phyloP scores from a whole-genome alignment of 2,329 filamentous ascomycete genomes.

The Pyricularia pennisetigena region DNA sequence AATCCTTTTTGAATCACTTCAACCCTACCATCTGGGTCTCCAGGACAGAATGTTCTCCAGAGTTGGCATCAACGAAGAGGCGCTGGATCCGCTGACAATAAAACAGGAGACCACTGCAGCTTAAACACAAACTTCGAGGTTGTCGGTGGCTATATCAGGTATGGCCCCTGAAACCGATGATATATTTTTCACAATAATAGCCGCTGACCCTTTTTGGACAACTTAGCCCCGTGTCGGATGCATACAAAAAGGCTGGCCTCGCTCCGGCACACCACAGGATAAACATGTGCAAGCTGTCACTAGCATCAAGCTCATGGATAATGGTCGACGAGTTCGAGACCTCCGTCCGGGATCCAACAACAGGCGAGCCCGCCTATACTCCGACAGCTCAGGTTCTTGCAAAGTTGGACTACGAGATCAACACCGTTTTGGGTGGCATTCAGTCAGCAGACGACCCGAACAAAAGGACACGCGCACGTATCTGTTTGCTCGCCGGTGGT shows the following conservation, averaged over 20 bases:
- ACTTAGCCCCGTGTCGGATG: slow-evolving; percentile 31
- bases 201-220: background rate
- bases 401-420: slow-evolving; percentile 87
- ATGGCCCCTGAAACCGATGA: background rate
- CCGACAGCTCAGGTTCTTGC: slow-evolving; percentile 84
- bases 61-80: background rate
- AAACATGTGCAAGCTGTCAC: slow-evolving; percentile 79
- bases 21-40: background rate
- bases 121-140: slow-evolving; percentile 54
- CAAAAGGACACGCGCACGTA: slow-evolving; percentile 51
- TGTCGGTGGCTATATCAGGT: slow-evolving; percentile 59
- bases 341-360: slow-evolving; percentile 40
- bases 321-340: slow-evolving; percentile 82
- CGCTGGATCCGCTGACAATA: background rate
- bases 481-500: slow-evolving; percentile 70
- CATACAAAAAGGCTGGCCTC: slow-evolving; percentile 70
- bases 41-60: background rate
- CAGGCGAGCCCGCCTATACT: slow-evolving; percentile 60
- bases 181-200: background rate
- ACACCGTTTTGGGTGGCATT: slow-evolving; percentile 62
- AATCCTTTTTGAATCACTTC: background rate
- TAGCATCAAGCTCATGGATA: slow-evolving; percentile 67
- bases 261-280: slow-evolving; percentile 64
- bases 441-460: slow-evolving; percentile 56
- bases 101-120: slow-evolving; percentile 1